These are phyloP conservation scores for Sicyos edulis DNA, from an alignment of 306 rosid species.

Conservation along the genomic window DNA sequence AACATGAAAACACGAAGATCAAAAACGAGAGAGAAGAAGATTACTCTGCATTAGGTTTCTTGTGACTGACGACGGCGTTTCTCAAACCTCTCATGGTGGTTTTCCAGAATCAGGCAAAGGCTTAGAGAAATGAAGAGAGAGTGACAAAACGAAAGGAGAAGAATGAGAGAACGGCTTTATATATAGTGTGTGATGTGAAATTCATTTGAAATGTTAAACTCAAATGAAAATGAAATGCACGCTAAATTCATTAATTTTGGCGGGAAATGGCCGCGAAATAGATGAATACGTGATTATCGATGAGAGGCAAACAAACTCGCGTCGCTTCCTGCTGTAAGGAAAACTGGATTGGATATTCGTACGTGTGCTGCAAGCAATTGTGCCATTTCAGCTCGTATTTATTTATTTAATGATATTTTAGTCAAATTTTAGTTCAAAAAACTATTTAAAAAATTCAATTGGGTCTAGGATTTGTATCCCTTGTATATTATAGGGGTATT, in stretches of 20 bases:
- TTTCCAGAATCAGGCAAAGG: neutral
- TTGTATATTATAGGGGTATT: too few species aligned
- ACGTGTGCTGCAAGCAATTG: neutral
- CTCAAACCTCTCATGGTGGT: slow-evolving; percentile 27
- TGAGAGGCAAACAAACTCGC: neutral
- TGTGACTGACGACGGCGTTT: slow-evolving; percentile 21
- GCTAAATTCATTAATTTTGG: neutral
- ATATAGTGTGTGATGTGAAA: slow-evolving; percentile 1
- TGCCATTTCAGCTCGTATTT: too few species aligned
- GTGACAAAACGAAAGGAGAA: neutral
- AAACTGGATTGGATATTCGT: neutral
- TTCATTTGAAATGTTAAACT: neutral
- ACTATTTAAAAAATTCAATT: too few species aligned
- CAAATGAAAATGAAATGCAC: neutral
- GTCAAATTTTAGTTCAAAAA: too few species aligned
- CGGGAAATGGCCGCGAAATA: neutral
- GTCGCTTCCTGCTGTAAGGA: neutral
- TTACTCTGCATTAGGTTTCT: slow-evolving; percentile 29
- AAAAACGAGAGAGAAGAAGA: neutral
- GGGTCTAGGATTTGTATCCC: too few species aligned
- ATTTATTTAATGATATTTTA: too few species aligned
- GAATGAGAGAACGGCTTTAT: neutral
- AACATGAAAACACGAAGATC: neutral
- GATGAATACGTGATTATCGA: too few species aligned
- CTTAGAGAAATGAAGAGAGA: neutral